Conservation (phyloP, 2,329 filamentous ascomycete genomes). For the Xylaria sp. region DNA sequence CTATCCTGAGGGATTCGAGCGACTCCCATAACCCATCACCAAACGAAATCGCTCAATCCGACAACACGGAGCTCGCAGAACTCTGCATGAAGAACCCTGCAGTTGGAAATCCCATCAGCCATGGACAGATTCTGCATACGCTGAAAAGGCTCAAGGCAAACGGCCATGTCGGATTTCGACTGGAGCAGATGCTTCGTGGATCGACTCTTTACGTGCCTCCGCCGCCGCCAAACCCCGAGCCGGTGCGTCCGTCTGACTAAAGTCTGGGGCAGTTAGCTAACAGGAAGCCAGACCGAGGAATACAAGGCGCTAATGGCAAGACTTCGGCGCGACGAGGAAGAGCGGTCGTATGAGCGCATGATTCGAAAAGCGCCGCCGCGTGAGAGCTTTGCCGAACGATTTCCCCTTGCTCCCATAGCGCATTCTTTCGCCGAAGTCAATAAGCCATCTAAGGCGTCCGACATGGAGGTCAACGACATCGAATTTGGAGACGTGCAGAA, state of each 20-base stretch:
- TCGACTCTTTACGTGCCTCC: slow-evolving; percentile 80
- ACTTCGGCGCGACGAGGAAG: slow-evolving; percentile 84
- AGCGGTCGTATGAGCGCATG: slow-evolving; percentile 84
- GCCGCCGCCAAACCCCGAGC: slow-evolving; percentile 80
- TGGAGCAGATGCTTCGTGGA: slow-evolving; percentile 79
- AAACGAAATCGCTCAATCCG: slow-evolving; percentile 33
- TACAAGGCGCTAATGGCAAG: slow-evolving; percentile 90
- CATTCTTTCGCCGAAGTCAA: slow-evolving; percentile 68
- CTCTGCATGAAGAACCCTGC: slow-evolving; percentile 62
- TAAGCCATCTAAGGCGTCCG: slow-evolving; percentile 57
- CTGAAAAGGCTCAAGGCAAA: slow-evolving; percentile 63
- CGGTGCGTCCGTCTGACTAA: slow-evolving; percentile 68
- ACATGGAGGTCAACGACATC: slow-evolving; percentile 69
- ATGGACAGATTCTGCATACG: slow-evolving; percentile 73
- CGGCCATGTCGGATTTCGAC: slow-evolving; percentile 55
- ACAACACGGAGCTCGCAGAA: slow-evolving; percentile 51
- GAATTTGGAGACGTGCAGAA: slow-evolving; percentile 79
- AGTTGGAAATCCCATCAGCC: slow-evolving; percentile 76
- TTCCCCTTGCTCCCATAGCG: slow-evolving; percentile 63
- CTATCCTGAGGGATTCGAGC: slow-evolving; percentile 48
- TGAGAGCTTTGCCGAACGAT: slow-evolving; percentile 70
- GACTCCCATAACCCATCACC: slow-evolving; percentile 9
- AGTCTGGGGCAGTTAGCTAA: slow-evolving; percentile 22
- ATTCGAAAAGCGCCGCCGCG: slow-evolving; percentile 66
- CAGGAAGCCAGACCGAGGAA: slow-evolving; percentile 71